Evolutionary conservation across 2,329 filamentous ascomycete genomes (phyloP), one percentile per base, ranked within the genome.

Genomic region (Aspergillus fumigatus): DNA sequence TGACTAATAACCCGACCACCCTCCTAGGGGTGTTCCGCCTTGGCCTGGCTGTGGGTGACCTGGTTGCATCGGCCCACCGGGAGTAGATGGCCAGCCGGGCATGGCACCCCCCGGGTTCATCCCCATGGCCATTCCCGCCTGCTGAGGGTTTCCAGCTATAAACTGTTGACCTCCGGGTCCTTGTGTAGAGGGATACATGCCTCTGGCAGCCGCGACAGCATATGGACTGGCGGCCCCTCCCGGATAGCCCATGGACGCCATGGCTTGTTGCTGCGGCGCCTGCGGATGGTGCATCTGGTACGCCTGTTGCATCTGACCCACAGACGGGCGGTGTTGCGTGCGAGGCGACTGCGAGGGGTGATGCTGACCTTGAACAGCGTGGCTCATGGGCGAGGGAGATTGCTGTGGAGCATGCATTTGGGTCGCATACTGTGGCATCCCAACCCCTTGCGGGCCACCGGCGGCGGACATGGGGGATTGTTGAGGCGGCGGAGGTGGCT

Each of bases 401-500:
- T 73, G 71, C 40, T 71, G 70, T 48, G 69, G 68, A 41, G 59
- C 59, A 50, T 77, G 71, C 62, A 78, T 65, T 53, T 76, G 73
- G 50, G 75, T 66, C 32, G 69, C 70, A 59, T 75, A 72, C 56
- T 77, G 75, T 23, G 75, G 67, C 61, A 74, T 73, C 55, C 70
- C 70, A 27, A 73, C 67, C 57, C 73, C 73, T 51, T 79, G 73
- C 57, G 75, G 67, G 50, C 63, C 67, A 6, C 73, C 62, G 45
- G 68, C 62, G 45, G 68, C 61, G 14, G 73, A 64, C 52, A 82
- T 77, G 53, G 82, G 80, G 1, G 85, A 80, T 8, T 84, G 81
- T 56, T 86, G 85, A 64, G 87, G 85, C 64, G 88, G 85, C 40
- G 84, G 85, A 73, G 64, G 81, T 74, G 72, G 82, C 76, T 73